phyloP scores from a whole-genome alignment of 2,329 filamentous ascomycete species.

The Rugonectria rugulosa region DNA sequence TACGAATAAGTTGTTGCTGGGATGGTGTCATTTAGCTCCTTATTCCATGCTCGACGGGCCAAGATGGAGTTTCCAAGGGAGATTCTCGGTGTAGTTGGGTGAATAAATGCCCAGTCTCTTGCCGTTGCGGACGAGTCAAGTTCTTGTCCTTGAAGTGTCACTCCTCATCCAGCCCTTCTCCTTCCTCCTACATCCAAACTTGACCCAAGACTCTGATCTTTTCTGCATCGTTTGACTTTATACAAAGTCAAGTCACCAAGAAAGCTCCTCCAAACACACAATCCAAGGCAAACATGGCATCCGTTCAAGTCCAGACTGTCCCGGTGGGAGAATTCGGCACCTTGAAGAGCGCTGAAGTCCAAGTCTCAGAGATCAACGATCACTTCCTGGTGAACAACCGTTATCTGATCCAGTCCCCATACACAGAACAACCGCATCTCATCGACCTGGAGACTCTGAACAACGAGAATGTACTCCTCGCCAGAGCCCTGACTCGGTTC shows the following conservation, averaged over 20 bases:
- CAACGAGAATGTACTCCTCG: conserved; percentile 71
- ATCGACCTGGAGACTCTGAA: conserved; percentile 75
- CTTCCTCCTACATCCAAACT: background rate
- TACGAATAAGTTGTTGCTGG: conserved; percentile 26
- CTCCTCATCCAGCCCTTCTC: conserved; percentile 1
- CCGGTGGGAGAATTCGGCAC: conserved; percentile 32
- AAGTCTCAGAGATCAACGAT: conserved; percentile 34
- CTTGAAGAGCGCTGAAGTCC: conserved; percentile 37
- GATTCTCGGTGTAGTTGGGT: background rate
- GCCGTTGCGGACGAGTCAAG: conserved; percentile 7
- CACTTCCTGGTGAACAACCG: conserved; percentile 30
- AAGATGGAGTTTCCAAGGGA: conserved; percentile 15
- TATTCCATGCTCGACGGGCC: conserved; percentile 39
- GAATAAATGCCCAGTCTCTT: conserved; percentile 34
- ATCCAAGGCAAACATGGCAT: conserved; percentile 37
- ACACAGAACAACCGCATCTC: conserved; percentile 73
- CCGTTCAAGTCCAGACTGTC: conserved; percentile 35
- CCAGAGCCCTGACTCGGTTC: conserved; percentile 73
- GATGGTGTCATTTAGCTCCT: conserved; percentile 43
- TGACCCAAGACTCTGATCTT: conserved; percentile 3
- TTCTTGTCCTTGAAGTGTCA: conserved; percentile 15
- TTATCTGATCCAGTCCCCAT: conserved; percentile 75
- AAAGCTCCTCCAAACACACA: background rate
- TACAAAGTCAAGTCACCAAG: background rate
- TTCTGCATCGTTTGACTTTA: background rate